Conservation (phyloP, 768 basidiomycete genomes). For the Albatrellus ellisii region DNA sequence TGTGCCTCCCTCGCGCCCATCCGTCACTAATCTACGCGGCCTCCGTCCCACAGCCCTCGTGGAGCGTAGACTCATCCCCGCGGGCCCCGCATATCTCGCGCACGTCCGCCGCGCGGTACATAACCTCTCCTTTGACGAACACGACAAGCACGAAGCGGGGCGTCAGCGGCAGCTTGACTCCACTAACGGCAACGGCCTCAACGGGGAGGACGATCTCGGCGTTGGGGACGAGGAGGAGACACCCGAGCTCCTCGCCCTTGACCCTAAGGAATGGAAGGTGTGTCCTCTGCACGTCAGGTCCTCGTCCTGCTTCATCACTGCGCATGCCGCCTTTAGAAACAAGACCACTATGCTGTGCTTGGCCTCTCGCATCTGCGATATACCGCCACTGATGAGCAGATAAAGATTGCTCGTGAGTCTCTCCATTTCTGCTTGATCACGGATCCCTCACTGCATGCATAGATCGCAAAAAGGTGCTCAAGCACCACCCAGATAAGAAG, state of each 20-base stretch:
- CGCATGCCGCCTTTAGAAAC: conserved; percentile 47
- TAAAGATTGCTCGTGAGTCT: conserved; percentile 86
- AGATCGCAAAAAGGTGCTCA: conserved; percentile 98
- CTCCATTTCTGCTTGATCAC: neutral
- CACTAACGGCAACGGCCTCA: conserved; percentile 32
- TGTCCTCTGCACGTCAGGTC: conserved; percentile 6
- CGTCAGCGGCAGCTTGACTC: conserved; percentile 37
- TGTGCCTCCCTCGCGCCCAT: too few species aligned
- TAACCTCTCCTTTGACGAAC: conserved; percentile 68
- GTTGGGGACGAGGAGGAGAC: conserved; percentile 86
- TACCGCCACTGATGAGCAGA: conserved; percentile 80
- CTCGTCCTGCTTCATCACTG: neutral
- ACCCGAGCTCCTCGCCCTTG: conserved; percentile 51
- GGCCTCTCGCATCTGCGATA: conserved; percentile 86
- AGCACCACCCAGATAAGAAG: conserved; percentile 96
- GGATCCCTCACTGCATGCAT: neutral
- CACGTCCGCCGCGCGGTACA: conserved; percentile 66
- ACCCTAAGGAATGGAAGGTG: conserved; percentile 99
- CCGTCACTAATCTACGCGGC: neutral
- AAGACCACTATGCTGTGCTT: conserved; percentile 96
- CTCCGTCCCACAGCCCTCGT: conserved; percentile 21
- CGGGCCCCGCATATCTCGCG: conserved; percentile 78
- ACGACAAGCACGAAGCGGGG: conserved; percentile 56
- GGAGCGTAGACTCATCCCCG: conserved; percentile 55
- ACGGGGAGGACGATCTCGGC: conserved; percentile 71